Evolutionary conservation across 495 filamentous ascomycete species (phyloP), one percentile per base, ranked within the genome.

Genomic region (Hypoxylon subgilvum): DNA sequence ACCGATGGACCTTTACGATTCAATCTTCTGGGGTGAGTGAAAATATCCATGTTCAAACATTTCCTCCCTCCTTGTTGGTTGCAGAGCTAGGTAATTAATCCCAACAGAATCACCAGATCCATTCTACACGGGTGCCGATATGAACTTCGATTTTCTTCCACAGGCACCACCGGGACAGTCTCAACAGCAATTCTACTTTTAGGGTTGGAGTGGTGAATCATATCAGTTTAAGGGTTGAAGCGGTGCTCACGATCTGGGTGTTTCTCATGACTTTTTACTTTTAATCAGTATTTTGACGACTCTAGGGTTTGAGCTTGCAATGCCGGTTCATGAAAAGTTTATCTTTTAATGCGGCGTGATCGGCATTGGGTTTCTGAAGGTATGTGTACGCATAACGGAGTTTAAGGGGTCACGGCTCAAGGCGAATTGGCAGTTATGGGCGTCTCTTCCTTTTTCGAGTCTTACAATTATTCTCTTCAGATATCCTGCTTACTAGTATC

Each of bases 1-100:
- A 6, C 80, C 81, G 3, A 78, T 84, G 79, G 81, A 84, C 18
- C 69, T 84, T 13, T 84, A 82, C 57, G 80, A 84, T 57, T 81
- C 78, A 2, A 84, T 84, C 34, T 84, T 82, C 46, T 82, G 80
- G 78, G 81, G 81, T 84, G 61, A 67, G 79, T 69, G 17, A 17
- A 44, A n/a, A 6, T 18, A 41, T 22, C 4, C 9, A 32, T 41
- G 12, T 27, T 28, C 23, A 4, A 18, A 17, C n/a, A 21, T 35
- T 47, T 51, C n/a, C n/a, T n/a, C n/a, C n/a, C n/a, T 17, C 34
- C 0, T 4, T 35, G 4, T 35, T 35, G 5, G 31, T 13, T n/a
- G 5, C 13, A 7, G 32, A n/a, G 16, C 41, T 60, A n/a, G 16
- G 36, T 60, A 36, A 49, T 41, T 55, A 18, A 49, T 23, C 6